Conservation (phyloP, 1,284 basidiomycete species). For the Phellopilus nigrolimitatus region DNA sequence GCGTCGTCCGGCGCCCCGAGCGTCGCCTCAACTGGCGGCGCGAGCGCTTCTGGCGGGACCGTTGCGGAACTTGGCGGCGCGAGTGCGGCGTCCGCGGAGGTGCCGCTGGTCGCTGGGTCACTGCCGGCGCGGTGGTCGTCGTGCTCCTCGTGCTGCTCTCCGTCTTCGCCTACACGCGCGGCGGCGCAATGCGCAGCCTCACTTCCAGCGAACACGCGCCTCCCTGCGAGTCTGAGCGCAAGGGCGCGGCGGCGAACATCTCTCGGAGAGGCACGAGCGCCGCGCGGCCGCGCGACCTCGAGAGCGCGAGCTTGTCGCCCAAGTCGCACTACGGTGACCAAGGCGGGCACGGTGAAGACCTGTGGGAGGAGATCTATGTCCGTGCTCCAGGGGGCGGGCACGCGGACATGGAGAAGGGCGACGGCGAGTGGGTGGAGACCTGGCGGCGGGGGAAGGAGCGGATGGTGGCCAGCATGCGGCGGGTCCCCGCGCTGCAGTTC, state of each 20-base stretch:
- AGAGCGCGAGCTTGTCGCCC: neutral
- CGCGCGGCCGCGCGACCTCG: neutral
- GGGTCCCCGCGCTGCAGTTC: conserved; percentile 5
- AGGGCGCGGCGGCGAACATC: neutral
- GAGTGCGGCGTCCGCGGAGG: neutral
- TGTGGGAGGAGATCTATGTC: conserved; percentile 2
- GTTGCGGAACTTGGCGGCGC: neutral
- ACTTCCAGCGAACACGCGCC: neutral
- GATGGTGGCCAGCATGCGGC: neutral
- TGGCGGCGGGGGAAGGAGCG: conserved; percentile 10
- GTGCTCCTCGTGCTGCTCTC: neutral
- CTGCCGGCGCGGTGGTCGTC: neutral
- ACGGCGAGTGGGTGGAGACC: conserved; percentile 13
- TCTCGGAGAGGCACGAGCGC: neutral
- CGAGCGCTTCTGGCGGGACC: neutral
- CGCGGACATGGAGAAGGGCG: conserved; percentile 1
- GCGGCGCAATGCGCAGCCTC: neutral
- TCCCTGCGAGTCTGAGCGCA: neutral
- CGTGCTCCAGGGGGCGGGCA: neutral
- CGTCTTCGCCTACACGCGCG: conserved; percentile 1
- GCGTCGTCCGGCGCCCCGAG: neutral
- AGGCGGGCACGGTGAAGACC: neutral
- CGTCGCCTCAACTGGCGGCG: neutral
- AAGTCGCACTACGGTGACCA: neutral
- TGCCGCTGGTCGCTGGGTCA: neutral